Conservation (phyloP, 441 rosid species). For the Flueggea neowawraea region DNA sequence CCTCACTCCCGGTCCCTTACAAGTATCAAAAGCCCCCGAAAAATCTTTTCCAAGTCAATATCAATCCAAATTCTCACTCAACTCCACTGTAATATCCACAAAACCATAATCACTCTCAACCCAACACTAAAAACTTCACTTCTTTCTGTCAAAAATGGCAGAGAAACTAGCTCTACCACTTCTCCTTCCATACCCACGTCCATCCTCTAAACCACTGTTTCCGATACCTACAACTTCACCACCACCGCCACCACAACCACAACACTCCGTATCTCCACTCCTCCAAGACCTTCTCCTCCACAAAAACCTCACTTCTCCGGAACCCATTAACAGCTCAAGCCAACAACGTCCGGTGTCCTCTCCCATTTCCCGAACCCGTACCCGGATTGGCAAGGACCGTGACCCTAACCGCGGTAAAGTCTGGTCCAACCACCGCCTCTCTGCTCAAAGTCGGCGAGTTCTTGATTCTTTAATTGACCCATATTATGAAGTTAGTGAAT, state of each 20-base stretch:
- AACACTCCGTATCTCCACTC: constrained; percentile 33
- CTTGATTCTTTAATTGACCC: constrained; percentile 53
- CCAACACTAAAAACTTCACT: too few species aligned
- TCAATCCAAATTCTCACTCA: too few species aligned
- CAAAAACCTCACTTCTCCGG: constrained; percentile 29
- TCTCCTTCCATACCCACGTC: constrained; percentile 45
- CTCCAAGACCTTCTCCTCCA: constrained; percentile 37
- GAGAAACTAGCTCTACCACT: constrained; percentile 74
- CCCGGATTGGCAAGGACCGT: constrained; percentile 55
- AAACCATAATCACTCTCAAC: too few species aligned
- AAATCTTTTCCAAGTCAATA: too few species aligned
- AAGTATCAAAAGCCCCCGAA: too few species aligned
- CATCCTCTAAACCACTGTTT: constrained; percentile 22
- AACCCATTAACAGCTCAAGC: constrained; percentile 17
- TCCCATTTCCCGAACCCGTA: constrained; percentile 28
- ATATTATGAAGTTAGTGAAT: constrained; percentile 37
- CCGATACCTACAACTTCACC: constrained; percentile 8
- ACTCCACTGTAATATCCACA: too few species aligned
- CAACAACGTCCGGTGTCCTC: constrained; percentile 2
- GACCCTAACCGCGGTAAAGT: constrained; percentile 77
- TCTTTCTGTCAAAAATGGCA: too few species aligned
- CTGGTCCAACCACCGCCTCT: constrained; percentile 68
- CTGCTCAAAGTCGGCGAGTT: constrained; percentile 57
- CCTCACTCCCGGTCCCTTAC: too few species aligned
- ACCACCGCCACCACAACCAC: constrained; percentile 22